These are phyloP conservation scores for Colletotrichum lentis DNA, from an alignment of 2,329 filamentous ascomycete species.

Conservation along the genomic window DNA sequence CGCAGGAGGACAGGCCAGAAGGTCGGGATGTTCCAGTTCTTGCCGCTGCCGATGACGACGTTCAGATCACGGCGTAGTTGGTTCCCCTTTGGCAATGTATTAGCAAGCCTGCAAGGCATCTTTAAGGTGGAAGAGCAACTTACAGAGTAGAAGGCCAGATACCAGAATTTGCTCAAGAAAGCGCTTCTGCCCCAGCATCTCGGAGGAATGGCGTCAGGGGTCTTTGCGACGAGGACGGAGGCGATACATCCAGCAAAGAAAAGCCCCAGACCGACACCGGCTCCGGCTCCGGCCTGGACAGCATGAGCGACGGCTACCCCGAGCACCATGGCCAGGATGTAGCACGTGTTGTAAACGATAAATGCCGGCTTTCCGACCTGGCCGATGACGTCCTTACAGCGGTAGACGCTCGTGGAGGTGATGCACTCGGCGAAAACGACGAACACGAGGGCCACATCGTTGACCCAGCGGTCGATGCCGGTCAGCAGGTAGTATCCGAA, in stretches of 20 bases:
- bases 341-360: slow-evolving; percentile 58
- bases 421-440: slow-evolving; percentile 63
- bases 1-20: slow-evolving; percentile 61
- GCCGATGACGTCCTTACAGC: slow-evolving; percentile 57
- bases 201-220: slow-evolving; percentile 52
- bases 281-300: slow-evolving; percentile 54
- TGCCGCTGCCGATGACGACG: slow-evolving; percentile 59
- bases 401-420: slow-evolving; percentile 61
- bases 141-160: slow-evolving; percentile 65
- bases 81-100: slow-evolving; percentile 54
- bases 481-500: slow-evolving; percentile 65
- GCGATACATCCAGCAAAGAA: slow-evolving; percentile 54
- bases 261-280: slow-evolving; percentile 61
- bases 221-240: slow-evolving; percentile 52
- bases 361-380: slow-evolving; percentile 56
- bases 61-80: slow-evolving; percentile 65
- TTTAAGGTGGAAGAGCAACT: slow-evolving; percentile 39
- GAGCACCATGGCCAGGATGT: slow-evolving; percentile 61
- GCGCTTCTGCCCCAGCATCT: slow-evolving; percentile 53
- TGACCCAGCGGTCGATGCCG: slow-evolving; percentile 64
- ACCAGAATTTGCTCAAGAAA: slow-evolving; percentile 58
- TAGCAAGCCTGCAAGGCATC: not conserved
- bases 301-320: slow-evolving; percentile 61
- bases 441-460: slow-evolving; percentile 63
- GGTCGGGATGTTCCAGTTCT: slow-evolving; percentile 63